Evolutionary conservation across 2,329 filamentous ascomycete species (phyloP).

Genomic region (Reticulascus tulasneorum): DNA sequence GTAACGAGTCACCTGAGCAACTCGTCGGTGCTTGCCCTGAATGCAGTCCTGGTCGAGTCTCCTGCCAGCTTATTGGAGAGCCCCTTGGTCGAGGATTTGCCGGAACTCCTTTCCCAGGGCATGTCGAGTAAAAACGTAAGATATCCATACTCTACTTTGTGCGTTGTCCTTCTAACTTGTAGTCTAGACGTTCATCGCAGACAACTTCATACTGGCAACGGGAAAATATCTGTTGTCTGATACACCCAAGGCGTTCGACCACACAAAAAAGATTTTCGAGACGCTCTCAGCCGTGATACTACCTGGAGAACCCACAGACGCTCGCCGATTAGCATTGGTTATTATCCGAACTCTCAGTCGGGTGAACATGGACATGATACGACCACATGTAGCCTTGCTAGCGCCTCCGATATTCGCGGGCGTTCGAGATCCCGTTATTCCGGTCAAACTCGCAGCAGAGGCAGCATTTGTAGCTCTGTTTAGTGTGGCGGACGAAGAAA

Average conservation of each 20-base stretch:
- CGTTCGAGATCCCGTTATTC: constrained; percentile 88
- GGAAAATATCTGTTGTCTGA: constrained; percentile 82
- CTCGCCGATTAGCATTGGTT: constrained; percentile 79
- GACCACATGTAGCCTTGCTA: constrained; percentile 77
- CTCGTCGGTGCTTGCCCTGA: constrained; percentile 79
- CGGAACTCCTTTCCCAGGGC: constrained; percentile 73
- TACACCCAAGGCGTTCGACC: constrained; percentile 67
- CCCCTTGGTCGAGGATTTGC: constrained; percentile 66
- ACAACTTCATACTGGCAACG: constrained; percentile 83
- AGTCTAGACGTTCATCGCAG: constrained; percentile 70
- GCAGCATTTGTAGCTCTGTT: constrained; percentile 91
- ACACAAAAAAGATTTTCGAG: constrained; percentile 75
- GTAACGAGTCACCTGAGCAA: constrained; percentile 71
- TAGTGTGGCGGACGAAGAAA: constrained; percentile 82
- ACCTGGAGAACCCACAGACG: constrained; percentile 76
- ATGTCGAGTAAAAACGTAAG: constrained; percentile 73
- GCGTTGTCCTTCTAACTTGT: constrained; percentile 15
- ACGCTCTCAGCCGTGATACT: constrained; percentile 70
- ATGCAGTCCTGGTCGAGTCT: constrained; percentile 82
- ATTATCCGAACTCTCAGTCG: constrained; percentile 82
- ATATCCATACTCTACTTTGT: constrained; percentile 15
- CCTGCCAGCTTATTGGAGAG: constrained; percentile 64
- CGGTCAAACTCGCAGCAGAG: constrained; percentile 91
- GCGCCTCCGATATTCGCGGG: constrained; percentile 81
- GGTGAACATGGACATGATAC: constrained; percentile 72